Percentiles rank a stretch among this genome's conserved stretches.
Evolutionary conservation across 306 rosid species (phyloP).

Genomic region (Leucaena leucocephala): DNA sequence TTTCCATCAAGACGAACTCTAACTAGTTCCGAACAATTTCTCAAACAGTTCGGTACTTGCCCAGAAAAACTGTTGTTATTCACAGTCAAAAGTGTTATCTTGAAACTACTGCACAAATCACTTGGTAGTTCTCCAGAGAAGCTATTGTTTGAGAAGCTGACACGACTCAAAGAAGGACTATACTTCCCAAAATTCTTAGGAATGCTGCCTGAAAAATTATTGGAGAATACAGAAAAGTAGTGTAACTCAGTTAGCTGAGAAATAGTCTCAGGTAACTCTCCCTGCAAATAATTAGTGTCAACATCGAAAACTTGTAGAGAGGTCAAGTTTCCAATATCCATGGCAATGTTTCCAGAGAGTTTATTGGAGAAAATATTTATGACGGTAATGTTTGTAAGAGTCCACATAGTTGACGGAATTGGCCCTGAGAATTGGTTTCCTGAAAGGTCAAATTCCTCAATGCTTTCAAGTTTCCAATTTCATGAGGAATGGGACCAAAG

Average conservation of each 20-base stretch:
- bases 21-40: conserved; percentile 48
- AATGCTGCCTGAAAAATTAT: conserved; percentile 56
- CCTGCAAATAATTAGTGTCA: conserved; percentile 44
- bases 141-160: conserved; percentile 61
- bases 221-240: conserved; percentile 54
- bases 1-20: conserved; percentile 64
- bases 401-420: conserved; percentile 50
- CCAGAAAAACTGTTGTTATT: conserved; percentile 59
- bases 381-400: conserved; percentile 41
- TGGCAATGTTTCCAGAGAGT: conserved; percentile 54
- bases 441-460: conserved; percentile 50
- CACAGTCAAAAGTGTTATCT: conserved; percentile 32
- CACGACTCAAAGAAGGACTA: conserved; percentile 40
- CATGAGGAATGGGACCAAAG: conserved; percentile 50
- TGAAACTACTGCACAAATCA: conserved; percentile 48
- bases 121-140: conserved; percentile 72
- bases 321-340: conserved; percentile 59
- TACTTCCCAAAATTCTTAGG: conserved; percentile 60
- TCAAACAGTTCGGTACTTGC: conserved; percentile 61
- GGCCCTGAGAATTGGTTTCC: conserved; percentile 48
- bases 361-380: conserved; percentile 49
- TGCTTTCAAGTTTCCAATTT: conserved; percentile 50
- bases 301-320: conserved; percentile 50
- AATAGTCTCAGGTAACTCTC: conserved; percentile 60
- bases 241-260: conserved; percentile 34